Base-by-base conservation (phyloP, 2,329 filamentous ascomycete species). In the Phaeophleospora eucalypticola region DNA sequence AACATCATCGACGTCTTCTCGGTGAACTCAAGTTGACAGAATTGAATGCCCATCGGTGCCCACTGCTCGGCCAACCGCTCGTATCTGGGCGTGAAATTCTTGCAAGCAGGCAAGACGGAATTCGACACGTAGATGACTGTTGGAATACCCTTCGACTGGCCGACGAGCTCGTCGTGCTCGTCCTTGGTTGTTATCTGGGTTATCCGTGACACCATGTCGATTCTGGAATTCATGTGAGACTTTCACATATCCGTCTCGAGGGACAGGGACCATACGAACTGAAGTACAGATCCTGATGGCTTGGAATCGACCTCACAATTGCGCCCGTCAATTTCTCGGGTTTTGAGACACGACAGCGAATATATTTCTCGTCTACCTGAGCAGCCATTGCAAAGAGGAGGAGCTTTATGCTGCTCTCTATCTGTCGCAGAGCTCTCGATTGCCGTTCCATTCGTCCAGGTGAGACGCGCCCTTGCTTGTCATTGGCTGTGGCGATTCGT, bases 61-160 rank as follows among this genome's bases (percentile, higher is more conserved):
- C 45, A 35, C 27, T 20, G 34, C 12, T 43, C 35, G 12, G 49
- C 57, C n/a, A 56, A 40, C 12, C 35, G 40, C 37, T 54, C 47
- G 36, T 48, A 57, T 19, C 29, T 47, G 3, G 47, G 42, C 14
- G 33, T 53, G 43, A 57, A 53, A n/a, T 45, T 43, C 37, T 53
- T 51, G 45, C 55, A 58, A 17, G 43, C 34, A 8, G 57, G 57
- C 15, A 54, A 42, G 4, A 41, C 40, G 32, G 42, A 49, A 41
- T 59, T 59, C 8, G 71, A 76, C 2, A 79, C 74, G 58, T 77
- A 80, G 4, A 72, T 56, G 2, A 67, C 59, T 2, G 56, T 65
- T 0, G 63, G 64, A 2, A 57, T 53, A 2, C 43, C 41, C 15
- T 49, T 51, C 12, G 18, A 58, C 43, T 14, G 50, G 16, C 12